Evolutionary conservation across 2,329 filamentous ascomycete species (phyloP).

Genomic region (Fusarium ambrosium): DNA sequence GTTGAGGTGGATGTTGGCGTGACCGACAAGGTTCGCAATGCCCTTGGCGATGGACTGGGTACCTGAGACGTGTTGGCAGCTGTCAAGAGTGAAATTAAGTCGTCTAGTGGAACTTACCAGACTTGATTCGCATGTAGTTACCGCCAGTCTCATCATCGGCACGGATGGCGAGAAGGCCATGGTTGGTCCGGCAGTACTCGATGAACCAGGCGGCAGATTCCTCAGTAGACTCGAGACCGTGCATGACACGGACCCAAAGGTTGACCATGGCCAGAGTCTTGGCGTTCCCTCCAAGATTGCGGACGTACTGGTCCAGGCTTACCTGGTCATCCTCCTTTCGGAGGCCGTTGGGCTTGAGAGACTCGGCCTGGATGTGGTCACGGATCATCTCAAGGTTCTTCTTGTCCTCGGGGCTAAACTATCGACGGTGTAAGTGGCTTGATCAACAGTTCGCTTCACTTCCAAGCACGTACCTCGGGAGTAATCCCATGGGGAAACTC

Average conservation of each 20-base stretch:
- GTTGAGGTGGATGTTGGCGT: constrained; percentile 29
- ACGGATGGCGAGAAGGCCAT: constrained; percentile 51
- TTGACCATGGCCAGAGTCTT: constrained; percentile 53
- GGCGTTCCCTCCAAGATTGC: constrained; percentile 48
- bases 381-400: constrained; percentile 51
- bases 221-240: constrained; percentile 53
- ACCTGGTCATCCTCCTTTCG: constrained; percentile 49
- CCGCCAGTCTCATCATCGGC: constrained; percentile 54
- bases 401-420: constrained; percentile 52
- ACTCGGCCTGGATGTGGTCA: constrained; percentile 53
- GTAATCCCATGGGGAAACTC: constrained; percentile 41
- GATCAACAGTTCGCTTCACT: neutral
- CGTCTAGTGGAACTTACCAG: constrained; percentile 27
- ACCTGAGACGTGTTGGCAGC: constrained; percentile 24
- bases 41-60: constrained; percentile 45
- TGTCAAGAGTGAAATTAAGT: neutral
- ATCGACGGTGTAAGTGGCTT: neutral
- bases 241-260: constrained; percentile 55
- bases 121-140: constrained; percentile 51
- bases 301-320: constrained; percentile 53
- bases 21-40: constrained; percentile 47
- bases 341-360: constrained; percentile 42
- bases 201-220: constrained; percentile 55
- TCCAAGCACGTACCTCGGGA: constrained; percentile 28
- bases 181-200: constrained; percentile 54